Evolutionary conservation across 352 stramenopile species (phyloP).

Genomic region (Pythium coloratum): DNA sequence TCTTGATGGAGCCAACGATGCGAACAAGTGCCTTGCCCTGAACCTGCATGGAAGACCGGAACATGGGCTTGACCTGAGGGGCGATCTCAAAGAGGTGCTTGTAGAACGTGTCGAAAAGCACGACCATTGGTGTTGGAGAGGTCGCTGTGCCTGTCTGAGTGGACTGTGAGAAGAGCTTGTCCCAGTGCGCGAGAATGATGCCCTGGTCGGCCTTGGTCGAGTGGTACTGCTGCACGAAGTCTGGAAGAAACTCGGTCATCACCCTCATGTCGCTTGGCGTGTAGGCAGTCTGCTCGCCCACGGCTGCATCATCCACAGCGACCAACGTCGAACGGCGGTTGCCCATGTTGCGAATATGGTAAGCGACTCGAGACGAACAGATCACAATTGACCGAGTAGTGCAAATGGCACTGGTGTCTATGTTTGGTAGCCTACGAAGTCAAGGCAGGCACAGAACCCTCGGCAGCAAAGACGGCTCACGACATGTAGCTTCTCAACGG

Average conservation of each 20-base stretch:
- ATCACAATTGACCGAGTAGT: too few relatives aligned
- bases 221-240: slow-evolving; percentile 29
- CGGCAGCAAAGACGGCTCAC: neutral
- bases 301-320: slow-evolving; percentile 20
- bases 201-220: slow-evolving; percentile 30
- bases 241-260: slow-evolving; percentile 32
- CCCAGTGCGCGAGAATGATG: slow-evolving; percentile 30
- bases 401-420: neutral
- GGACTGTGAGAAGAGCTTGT: slow-evolving; percentile 31
- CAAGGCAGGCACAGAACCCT: neutral
- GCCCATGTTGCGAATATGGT: slow-evolving; percentile 13
- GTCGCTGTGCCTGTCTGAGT: slow-evolving; percentile 10
- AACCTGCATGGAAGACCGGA: slow-evolving; percentile 40
- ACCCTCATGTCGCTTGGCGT: slow-evolving; percentile 16
- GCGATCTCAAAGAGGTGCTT: slow-evolving; percentile 38
- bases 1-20: slow-evolving; percentile 42
- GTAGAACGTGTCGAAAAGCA: slow-evolving; percentile 49
- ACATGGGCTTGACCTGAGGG: slow-evolving; percentile 41
- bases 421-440: neutral
- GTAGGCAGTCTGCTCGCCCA: slow-evolving; percentile 17
- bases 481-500: neutral
- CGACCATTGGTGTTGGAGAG: slow-evolving; percentile 30
- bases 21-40: slow-evolving; percentile 43
- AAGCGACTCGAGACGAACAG: neutral
- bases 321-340: slow-evolving; percentile 23